Evolutionary conservation across 164 flowering plant genomes (phyloP).

Genomic region (Sextonia rubra): DNA sequence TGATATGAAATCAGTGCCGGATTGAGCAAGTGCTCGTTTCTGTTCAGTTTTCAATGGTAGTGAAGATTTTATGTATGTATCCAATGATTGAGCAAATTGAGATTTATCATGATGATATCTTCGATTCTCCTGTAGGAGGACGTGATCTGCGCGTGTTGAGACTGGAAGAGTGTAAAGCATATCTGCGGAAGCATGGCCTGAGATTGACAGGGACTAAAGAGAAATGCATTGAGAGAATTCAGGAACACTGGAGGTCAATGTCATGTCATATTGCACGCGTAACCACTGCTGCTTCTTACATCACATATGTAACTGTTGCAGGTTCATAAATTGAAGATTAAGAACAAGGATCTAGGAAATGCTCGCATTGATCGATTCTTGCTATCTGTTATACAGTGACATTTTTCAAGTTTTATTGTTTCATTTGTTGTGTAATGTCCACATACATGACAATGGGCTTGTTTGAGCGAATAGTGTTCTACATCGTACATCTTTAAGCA

Average conservation of each 20-base stretch:
- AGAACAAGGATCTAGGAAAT: too few species aligned
- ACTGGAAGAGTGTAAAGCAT: slow-evolving; percentile 47
- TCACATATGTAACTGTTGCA: not conserved
- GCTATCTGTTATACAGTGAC: too few species aligned
- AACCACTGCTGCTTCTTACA: not conserved
- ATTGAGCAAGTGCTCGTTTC: not conserved
- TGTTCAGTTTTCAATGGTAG: not conserved
- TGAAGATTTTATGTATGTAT: too few species aligned
- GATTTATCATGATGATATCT: too few species aligned
- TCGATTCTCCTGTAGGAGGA: slow-evolving; percentile 15
- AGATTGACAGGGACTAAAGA: slow-evolving; percentile 53
- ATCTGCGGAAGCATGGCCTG: slow-evolving; percentile 45
- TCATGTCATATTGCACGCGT: slow-evolving; percentile 1
- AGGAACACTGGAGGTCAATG: slow-evolving; percentile 54
- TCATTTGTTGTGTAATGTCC: too few species aligned
- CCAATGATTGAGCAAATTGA: too few species aligned
- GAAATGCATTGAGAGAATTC: slow-evolving; percentile 43
- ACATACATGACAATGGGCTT: too few species aligned
- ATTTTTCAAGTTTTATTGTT: too few species aligned
- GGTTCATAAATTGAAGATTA: too few species aligned
- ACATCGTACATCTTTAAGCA: too few species aligned
- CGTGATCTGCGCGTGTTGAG: slow-evolving; percentile 18
- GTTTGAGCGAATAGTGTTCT: too few species aligned
- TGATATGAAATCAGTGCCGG: not conserved
- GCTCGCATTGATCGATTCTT: too few species aligned